phyloP scores from a whole-genome alignment of 1,284 basidiomycete species.

The Naganishia liquefaciens region DNA sequence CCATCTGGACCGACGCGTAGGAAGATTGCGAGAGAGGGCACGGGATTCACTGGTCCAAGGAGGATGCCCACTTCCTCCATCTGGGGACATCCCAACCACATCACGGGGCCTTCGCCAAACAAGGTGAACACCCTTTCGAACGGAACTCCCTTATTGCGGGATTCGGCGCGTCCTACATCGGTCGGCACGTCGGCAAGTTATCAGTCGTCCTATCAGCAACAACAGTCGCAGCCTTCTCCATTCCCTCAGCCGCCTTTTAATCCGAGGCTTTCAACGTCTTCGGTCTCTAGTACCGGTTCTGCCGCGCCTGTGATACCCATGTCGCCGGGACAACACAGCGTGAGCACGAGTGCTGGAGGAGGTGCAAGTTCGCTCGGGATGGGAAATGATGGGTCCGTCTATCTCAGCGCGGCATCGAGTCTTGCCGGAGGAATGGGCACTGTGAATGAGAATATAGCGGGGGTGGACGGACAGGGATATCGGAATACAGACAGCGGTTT shows the following conservation, averaged over 20 bases:
- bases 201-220: slow-evolving; percentile 7
- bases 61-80: slow-evolving; percentile 24
- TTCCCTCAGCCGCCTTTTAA: not conserved
- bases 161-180: slow-evolving; percentile 3
- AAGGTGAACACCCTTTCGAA: not conserved
- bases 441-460: not conserved
- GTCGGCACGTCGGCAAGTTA: slow-evolving; percentile 7
- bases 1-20: not conserved
- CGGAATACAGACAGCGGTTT: slow-evolving; percentile 2
- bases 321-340: slow-evolving; percentile 17
- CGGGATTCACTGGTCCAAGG: not conserved
- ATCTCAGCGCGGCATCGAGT: slow-evolving; percentile 20
- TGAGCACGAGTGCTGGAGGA: slow-evolving; percentile 8
- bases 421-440: not conserved
- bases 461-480: not conserved
- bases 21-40: not conserved
- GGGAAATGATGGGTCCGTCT: slow-evolving; percentile 15
- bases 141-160: slow-evolving; percentile 10
- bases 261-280: slow-evolving; percentile 9
- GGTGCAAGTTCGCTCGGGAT: not conserved
- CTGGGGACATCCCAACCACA: slow-evolving; percentile 22
- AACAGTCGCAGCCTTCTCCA: not conserved
- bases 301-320: slow-evolving; percentile 7
- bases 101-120: slow-evolving; percentile 12
- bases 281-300: slow-evolving; percentile 7